A percentile compares a stretch with the other conserved stretches of the same genome.
These are phyloP conservation scores for Colletotrichum paranaense DNA, from an alignment of 2,329 filamentous ascomycete species.

Conservation along the genomic window DNA sequence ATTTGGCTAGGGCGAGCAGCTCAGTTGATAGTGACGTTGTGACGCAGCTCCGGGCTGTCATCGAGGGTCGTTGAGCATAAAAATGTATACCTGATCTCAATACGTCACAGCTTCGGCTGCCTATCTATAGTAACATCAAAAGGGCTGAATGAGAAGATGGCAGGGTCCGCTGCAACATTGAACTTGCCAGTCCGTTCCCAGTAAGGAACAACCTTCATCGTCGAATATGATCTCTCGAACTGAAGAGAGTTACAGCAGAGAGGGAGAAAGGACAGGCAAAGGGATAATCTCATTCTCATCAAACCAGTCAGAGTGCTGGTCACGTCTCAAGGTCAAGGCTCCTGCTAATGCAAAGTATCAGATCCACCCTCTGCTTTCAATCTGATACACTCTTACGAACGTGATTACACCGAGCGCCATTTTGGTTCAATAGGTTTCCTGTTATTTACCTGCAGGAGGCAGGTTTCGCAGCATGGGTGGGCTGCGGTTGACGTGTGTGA, in stretches of 20 bases:
- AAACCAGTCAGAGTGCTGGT: neutral
- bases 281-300: too few relatives aligned
- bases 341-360: neutral
- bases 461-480: conserved; percentile 25
- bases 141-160: neutral
- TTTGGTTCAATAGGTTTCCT: conserved; percentile 16
- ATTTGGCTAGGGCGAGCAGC: too few relatives aligned
- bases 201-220: neutral
- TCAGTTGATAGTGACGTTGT: too few relatives aligned
- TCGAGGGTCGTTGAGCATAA: too few relatives aligned
- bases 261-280: neutral
- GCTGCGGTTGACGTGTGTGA: conserved; percentile 34
- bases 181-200: neutral
- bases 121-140: neutral
- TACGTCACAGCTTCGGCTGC: neutral
- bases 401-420: neutral
- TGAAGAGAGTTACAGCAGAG: neutral
- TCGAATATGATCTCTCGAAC: neutral
- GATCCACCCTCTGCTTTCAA: neutral
- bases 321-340: neutral
- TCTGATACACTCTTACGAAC: neutral
- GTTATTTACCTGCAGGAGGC: conserved; percentile 34
- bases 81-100: too few relatives aligned
- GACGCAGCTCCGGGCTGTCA: too few relatives aligned
- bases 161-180: neutral